phyloP scores from a whole-genome alignment of 1,139 yeast species.

The Kodamaea derodonti region DNA sequence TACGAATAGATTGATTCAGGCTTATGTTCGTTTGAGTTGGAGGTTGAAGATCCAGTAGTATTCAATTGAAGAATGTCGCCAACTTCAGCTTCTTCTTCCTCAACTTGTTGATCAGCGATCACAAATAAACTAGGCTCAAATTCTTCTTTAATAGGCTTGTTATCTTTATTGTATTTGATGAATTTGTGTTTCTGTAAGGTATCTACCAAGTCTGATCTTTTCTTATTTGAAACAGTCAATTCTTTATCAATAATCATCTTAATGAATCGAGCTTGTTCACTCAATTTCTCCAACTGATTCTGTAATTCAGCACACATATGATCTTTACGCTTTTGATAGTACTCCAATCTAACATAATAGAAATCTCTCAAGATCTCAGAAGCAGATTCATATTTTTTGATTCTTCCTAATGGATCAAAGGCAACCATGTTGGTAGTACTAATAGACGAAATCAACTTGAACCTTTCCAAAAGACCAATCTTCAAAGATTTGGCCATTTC shows the following conservation, averaged over 20 bases:
- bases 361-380: conserved; percentile 81
- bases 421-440: conserved; percentile 90
- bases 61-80: conserved; percentile 38
- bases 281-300: conserved; percentile 67
- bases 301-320: conserved; percentile 65
- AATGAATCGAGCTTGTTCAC: conserved; percentile 87
- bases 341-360: conserved; percentile 81
- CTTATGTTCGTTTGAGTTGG: conserved; percentile 25
- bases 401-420: conserved; percentile 88
- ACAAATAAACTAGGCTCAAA: conserved; percentile 19
- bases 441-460: conserved; percentile 68
- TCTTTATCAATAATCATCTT: conserved; percentile 80
- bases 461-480: conserved; percentile 78
- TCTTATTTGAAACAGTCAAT: conserved; percentile 69
- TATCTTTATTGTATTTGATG: conserved; percentile 70
- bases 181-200: conserved; percentile 64
- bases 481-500: conserved; percentile 79
- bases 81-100: conserved; percentile 33
- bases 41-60: conserved; percentile 24
- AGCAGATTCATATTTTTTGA: conserved; percentile 73
- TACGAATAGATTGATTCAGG: conserved; percentile 51
- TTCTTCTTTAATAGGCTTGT: conserved; percentile 41
- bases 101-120: conserved; percentile 27
- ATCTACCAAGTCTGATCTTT: conserved; percentile 59
- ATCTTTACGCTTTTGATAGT: conserved; percentile 88